Evolutionary conservation across 1,284 basidiomycete species (phyloP), one percentile per base, ranked within the genome.

Genomic region (Irpex sp.): DNA sequence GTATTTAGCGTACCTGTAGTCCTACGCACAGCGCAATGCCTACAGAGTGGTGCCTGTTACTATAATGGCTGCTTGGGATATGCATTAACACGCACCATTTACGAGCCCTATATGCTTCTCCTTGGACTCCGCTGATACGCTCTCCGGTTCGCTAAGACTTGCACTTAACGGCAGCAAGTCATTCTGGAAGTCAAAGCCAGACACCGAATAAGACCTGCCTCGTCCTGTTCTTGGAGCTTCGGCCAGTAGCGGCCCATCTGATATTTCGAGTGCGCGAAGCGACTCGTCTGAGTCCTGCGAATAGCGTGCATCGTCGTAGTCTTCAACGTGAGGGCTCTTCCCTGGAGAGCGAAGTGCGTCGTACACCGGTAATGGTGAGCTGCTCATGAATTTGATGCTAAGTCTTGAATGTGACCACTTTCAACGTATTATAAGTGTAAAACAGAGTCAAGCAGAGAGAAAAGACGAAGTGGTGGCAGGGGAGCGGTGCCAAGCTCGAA

Each of bases 21-120:
- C 94, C 93, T 19, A 93, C 86, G 64, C 94, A 85, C 55, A 96
- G 79, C 34, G 91, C 93, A 70, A 96, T 85, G n/a, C 91, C 94
- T 69, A 58, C 26, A 65, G 52, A 5, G 58, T 17, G 38, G 13
- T 57, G 37, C 49, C n/a, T 13, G 6, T 36, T 4, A 37, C 11
- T 21, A 11, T 5, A 13, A 21, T 9, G 34, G 13, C n/a, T 17
- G 1, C 19, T 21, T 7, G 5, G 52, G 34, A 17, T 47, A 54
- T 38, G 54, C 15, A 21, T 36, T 13, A 17, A 49, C 11, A 72
- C 84, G 67, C 69, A 91, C 93, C 92, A 71, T 92, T 92, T 7
- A 91, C 71, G 34, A 95, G 74, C 9, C 88, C 84, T n/a, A 95
- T 85, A 67, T 80, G 92, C 75, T 92, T 94, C 69, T 91, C 88